Percentiles rank a stretch among this genome's conserved stretches.
Conservation (phyloP, 1,284 basidiomycete genomes). For the Sanghuangporus weigelae region DNA sequence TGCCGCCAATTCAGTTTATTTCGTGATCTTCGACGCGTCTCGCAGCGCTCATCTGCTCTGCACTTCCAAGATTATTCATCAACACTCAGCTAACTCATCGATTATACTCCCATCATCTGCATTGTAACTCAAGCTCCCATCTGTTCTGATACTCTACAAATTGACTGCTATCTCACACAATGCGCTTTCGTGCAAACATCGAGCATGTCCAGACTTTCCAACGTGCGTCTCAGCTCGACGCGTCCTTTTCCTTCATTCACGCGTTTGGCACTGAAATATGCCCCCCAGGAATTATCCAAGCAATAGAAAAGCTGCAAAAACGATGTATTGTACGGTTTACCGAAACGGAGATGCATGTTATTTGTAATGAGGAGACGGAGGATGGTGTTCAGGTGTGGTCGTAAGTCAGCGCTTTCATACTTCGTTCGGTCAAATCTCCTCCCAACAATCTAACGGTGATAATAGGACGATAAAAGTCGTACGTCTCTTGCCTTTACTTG, state of each 20-base stretch:
- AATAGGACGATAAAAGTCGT: constrained; percentile 35
- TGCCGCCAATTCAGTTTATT: neutral
- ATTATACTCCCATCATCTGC: neutral
- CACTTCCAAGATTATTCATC: neutral
- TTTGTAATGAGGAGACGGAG: constrained; percentile 77
- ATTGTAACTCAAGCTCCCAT: neutral
- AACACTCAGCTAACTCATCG: neutral
- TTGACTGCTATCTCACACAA: constrained; percentile 24
- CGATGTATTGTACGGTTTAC: constrained; percentile 79
- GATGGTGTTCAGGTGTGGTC: constrained; percentile 92
- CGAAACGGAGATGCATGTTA: constrained; percentile 73
- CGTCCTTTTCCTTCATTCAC: neutral
- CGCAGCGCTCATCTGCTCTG: neutral
- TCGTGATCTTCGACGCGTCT: neutral
- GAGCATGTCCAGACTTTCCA: constrained; percentile 55
- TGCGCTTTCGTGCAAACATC: constrained; percentile 65
- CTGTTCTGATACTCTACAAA: neutral
- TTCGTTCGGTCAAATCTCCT: neutral
- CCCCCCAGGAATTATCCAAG: constrained; percentile 62
- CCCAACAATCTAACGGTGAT: neutral
- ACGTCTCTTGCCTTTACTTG: constrained; percentile 13
- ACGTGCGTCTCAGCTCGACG: constrained; percentile 35
- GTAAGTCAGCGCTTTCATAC: constrained; percentile 42
- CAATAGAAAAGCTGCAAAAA: constrained; percentile 80
- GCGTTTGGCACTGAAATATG: neutral